A percentile compares a stretch with the other conserved stretches of the same genome.
Evolutionary conservation across 371 early-diverging fungal species (phyloP).

Genomic region (Gilbertella persicaria): DNA sequence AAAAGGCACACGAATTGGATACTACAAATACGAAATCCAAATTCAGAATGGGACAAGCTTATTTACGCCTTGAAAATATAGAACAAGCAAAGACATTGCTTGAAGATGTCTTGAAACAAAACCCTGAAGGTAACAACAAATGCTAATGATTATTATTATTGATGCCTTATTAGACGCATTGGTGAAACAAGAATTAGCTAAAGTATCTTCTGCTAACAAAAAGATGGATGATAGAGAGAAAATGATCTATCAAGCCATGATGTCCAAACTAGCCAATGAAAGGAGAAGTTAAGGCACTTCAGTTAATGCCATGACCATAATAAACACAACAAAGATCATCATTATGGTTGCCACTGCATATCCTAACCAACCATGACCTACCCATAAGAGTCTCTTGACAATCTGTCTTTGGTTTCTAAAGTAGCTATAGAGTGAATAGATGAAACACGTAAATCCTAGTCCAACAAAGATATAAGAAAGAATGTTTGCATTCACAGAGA

Average conservation of each 20-base stretch:
- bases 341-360: conserved; percentile 39
- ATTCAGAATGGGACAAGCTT: conserved; percentile 46
- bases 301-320: conserved; percentile 39
- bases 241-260: conserved; percentile 36
- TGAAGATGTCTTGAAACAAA: conserved; percentile 18
- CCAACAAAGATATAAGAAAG: conserved; percentile 40
- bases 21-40: conserved; percentile 34
- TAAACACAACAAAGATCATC: conserved; percentile 37
- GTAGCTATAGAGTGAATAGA: conserved; percentile 31
- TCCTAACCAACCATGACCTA: conserved; percentile 46
- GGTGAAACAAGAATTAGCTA: conserved; percentile 50
- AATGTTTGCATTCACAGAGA: conserved; percentile 20
- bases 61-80: conserved; percentile 30
- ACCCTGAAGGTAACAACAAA: conserved; percentile 34
- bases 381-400: conserved; percentile 29
- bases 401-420: conserved; percentile 41
- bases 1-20: conserved; percentile 37
- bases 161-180: conserved; percentile 21
- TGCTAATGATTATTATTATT: neutral
- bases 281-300: conserved; percentile 21
- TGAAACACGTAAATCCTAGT: conserved; percentile 36
- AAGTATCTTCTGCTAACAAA: conserved; percentile 33
- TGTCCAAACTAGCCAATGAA: conserved; percentile 25
- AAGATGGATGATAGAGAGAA: conserved; percentile 27
- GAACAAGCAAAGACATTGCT: conserved; percentile 33